phyloP scores from a whole-genome alignment of 192 early-diverging fungal species.

The Coemansia sp. region DNA sequence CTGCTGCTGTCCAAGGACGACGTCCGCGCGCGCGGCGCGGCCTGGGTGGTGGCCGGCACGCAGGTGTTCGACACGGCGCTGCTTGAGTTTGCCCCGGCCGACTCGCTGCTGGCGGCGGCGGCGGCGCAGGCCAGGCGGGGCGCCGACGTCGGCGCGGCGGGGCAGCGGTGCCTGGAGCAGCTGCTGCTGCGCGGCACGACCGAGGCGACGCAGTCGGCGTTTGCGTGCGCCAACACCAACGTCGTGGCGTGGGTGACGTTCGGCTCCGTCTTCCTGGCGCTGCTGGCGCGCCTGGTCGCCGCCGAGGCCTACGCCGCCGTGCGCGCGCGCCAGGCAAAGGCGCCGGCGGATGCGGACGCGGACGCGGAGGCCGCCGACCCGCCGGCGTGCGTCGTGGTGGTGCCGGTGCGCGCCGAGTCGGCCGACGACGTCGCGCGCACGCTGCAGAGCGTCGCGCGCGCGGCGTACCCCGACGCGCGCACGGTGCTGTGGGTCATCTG shows the following conservation, averaged over 20 bases:
- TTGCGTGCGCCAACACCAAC: conserved; percentile 54
- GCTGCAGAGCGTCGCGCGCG: conserved; percentile 43
- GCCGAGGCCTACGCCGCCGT: conserved; percentile 35
- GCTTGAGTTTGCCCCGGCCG: conserved; percentile 30
- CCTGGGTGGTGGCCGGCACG: conserved; percentile 41
- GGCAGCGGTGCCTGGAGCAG: conserved; percentile 34
- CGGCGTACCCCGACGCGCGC: conserved; percentile 38
- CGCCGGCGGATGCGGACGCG: conserved; percentile 1
- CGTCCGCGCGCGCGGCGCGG: conserved; percentile 18
- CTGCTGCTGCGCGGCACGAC: conserved; percentile 48
- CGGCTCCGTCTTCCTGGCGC: conserved; percentile 37
- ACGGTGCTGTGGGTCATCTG: conserved; percentile 47
- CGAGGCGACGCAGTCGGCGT: conserved; percentile 33
- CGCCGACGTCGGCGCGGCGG: conserved; percentile 27
- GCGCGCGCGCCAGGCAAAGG: conserved; percentile 30
- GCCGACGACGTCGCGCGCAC: conserved; percentile 41
- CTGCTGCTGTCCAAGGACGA: conserved; percentile 33
- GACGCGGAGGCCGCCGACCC: too few species aligned
- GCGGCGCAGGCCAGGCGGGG: not conserved
- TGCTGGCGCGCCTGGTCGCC: conserved; percentile 34
- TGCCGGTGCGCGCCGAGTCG: conserved; percentile 40
- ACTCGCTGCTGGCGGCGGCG: conserved; percentile 1
- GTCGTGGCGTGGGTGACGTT: conserved; percentile 53
- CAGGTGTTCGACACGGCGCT: conserved; percentile 39
- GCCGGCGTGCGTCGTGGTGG: conserved; percentile 31